Evolutionary conservation across 352 stramenopile genomes (phyloP).

Genomic region (Globisporangium nodosum): DNA sequence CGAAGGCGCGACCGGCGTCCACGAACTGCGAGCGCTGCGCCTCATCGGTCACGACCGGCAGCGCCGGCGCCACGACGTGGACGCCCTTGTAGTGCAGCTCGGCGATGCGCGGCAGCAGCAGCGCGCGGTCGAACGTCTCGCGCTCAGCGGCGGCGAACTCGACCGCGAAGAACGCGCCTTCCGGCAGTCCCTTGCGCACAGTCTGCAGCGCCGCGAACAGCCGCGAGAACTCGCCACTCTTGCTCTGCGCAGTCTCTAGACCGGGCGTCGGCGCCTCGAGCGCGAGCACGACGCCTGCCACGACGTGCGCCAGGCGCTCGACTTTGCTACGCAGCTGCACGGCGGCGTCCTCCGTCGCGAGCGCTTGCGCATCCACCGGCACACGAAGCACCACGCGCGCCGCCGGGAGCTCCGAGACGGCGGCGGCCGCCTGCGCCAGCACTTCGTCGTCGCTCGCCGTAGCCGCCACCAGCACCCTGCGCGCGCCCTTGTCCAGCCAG

Average conservation of each 20-base stretch:
- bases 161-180: conserved; percentile 47
- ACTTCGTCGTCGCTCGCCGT: conserved; percentile 37
- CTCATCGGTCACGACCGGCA: conserved; percentile 19
- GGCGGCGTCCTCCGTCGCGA: conserved; percentile 11
- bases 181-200: conserved; percentile 37
- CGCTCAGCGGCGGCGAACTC: conserved; percentile 26
- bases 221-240: conserved; percentile 6
- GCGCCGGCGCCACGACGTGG: conserved; percentile 35
- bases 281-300: conserved; percentile 43
- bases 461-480: conserved; percentile 50
- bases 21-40: conserved; percentile 20
- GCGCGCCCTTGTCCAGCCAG: conserved; percentile 65
- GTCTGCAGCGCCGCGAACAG: conserved; percentile 26
- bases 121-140: conserved; percentile 15
- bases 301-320: conserved; percentile 23
- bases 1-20: conserved; percentile 44
- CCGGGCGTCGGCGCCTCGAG: conserved; percentile 17
- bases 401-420: conserved; percentile 60
- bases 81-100: conserved; percentile 59
- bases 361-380: conserved; percentile 24
- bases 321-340: conserved; percentile 28
- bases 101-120: conserved; percentile 40
- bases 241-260: conserved; percentile 17
- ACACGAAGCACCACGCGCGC: conserved; percentile 59
- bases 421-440: conserved; percentile 40